Percentiles rank a stretch among this genome's conserved stretches.
These are phyloP conservation scores for Pseudopediastrum boryanum DNA, from an alignment of 139 green algal genomes.

Conservation along the genomic window DNA sequence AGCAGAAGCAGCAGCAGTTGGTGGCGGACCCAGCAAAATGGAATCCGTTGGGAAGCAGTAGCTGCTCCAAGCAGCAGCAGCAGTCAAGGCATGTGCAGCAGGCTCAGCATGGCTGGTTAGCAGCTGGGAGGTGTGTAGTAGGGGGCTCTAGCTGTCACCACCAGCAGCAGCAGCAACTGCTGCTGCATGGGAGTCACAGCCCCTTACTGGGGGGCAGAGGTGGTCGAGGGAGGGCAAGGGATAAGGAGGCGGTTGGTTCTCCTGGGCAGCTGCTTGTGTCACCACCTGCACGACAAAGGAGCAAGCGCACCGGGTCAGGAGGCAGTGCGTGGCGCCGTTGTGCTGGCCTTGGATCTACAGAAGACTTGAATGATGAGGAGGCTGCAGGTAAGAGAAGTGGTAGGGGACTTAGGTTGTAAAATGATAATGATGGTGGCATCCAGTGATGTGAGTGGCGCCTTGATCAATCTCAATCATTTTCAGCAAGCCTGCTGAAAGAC, in stretches of 20 bases:
- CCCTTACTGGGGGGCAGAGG: background rate
- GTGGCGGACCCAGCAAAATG: background rate
- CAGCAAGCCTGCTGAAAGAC: no score
- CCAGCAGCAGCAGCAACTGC: background rate
- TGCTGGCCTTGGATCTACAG: background rate
- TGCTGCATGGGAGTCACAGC: background rate
- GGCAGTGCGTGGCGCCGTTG: background rate
- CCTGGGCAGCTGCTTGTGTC: slow-evolving; percentile 28
- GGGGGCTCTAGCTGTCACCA: background rate
- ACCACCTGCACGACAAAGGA: background rate
- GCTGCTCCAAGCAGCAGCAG: background rate
- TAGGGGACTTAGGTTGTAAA: no score
- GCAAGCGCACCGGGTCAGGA: background rate
- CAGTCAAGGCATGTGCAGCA: background rate
- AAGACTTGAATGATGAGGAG: slow-evolving; percentile 14
- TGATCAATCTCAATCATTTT: no score
- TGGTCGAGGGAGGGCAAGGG: background rate
- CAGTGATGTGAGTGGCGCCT: background rate
- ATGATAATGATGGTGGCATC: background rate
- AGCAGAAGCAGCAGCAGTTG: slow-evolving; percentile 11
- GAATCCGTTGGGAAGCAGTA: background rate
- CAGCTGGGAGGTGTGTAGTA: background rate
- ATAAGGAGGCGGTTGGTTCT: background rate
- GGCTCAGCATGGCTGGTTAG: background rate
- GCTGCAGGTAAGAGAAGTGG: slow-evolving; percentile 13